Conservation (phyloP, 2,329 filamentous ascomycete genomes). For the Apiospora malaysiana region DNA sequence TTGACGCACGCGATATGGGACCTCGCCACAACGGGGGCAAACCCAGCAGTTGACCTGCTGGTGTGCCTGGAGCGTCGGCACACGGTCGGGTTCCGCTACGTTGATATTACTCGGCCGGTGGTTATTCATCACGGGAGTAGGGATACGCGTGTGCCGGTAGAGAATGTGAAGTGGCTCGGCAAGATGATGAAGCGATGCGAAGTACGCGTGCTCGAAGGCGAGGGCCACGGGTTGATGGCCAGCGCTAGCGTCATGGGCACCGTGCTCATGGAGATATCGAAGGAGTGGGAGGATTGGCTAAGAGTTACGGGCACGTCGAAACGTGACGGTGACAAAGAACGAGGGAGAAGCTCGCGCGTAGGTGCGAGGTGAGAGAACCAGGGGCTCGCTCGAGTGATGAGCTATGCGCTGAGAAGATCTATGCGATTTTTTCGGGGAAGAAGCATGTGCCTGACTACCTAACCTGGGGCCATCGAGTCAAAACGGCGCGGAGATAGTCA, state of each 20-base stretch:
- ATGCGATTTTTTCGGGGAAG: background rate
- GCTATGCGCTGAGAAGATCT: background rate
- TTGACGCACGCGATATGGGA: constrained; percentile 96
- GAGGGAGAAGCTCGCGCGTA: constrained; percentile 23
- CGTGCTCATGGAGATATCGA: constrained; percentile 91
- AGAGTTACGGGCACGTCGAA: constrained; percentile 53
- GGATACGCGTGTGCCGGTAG: constrained; percentile 90
- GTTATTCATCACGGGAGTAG: constrained; percentile 93
- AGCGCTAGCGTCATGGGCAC: constrained; percentile 91
- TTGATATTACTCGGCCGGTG: constrained; percentile 89
- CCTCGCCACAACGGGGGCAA: constrained; percentile 86
- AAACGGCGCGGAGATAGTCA: background rate
- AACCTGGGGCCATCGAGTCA: background rate
- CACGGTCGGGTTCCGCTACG: constrained; percentile 93
- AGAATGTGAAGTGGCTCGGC: constrained; percentile 94
- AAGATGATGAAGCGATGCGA: constrained; percentile 94
- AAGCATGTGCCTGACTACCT: background rate
- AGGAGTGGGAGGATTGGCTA: constrained; percentile 92
- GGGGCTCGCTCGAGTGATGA: background rate
- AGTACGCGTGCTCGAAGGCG: constrained; percentile 85
- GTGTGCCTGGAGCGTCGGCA: constrained; percentile 91
- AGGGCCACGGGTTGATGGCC: constrained; percentile 96
- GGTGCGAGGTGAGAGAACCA: constrained; percentile 16
- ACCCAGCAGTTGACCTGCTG: constrained; percentile 90
- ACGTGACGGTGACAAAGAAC: constrained; percentile 18